Evolutionary conservation across 176 grass and related monocot genomes (phyloP), one percentile per base, ranked within the genome.

Genomic region (Musa itinerans): DNA sequence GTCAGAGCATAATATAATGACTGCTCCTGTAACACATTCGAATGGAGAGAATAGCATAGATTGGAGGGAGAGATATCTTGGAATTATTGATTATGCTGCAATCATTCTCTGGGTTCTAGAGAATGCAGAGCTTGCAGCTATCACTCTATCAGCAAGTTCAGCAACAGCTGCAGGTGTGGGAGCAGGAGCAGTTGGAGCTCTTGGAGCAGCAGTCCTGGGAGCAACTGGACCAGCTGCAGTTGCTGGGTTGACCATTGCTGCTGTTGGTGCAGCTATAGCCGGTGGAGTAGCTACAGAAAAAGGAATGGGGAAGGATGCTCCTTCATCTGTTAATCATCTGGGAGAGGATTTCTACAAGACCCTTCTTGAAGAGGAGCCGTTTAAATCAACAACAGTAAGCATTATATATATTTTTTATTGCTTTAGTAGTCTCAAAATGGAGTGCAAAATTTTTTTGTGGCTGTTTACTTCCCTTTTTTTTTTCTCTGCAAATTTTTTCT

Each of bases 101-200:
- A 85, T 98, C 79, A 73, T 98, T 78, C 68, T 78, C 19, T 98
- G 95, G 90, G 75, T 93, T 64, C 74, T 98, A 27, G 90, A 91
- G 77, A 98, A 98, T 84, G 87, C 84, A 17, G 94, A 91, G 59
- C 68, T 90, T 26, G 86, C 86, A 1, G 65, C 86, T 54, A 50
- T 87, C 76, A 71, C 86, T 53, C 65, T 98, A 9, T 83, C 90
- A 0, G 82, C 80, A 65, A 78, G 86, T 71, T 85, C 85, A 14
- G 86, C 88, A 68, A 81, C 85, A 76, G 79, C 73, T 63, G 79
- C 85, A 10, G 87, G 83, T 57, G 73, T 88, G 73, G 86, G 86
- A 52, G 52, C 80, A 23, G 88, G 92, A 49, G 79, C 76, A 65
- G 53, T 83, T 68, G 88, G 85, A 79, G 83, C 86, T 10, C 57